Percentiles rank a stretch among this genome's conserved stretches.
phyloP scores from a whole-genome alignment of 352 stramenopile genomes.

The Globisporangium okanoganense region DNA sequence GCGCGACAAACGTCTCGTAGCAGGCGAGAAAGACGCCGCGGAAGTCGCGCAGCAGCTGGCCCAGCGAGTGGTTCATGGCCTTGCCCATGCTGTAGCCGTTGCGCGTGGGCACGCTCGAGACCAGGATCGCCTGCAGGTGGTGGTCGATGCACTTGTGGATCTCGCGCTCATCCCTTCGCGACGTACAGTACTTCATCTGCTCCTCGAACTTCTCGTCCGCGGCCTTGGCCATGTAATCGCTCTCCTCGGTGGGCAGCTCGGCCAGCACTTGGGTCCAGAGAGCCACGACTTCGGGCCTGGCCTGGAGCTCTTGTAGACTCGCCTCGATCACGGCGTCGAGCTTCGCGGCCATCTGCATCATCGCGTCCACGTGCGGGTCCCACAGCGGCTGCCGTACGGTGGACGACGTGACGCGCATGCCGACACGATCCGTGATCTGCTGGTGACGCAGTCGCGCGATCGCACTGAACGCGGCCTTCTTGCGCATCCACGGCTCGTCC shows the following conservation, averaged over 20 bases:
- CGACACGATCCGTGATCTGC: constrained; percentile 22
- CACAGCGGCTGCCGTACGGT: constrained; percentile 1
- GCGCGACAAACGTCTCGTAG: constrained; percentile 28
- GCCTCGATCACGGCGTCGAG: constrained; percentile 34
- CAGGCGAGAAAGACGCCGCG: constrained; percentile 38
- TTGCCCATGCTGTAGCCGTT: constrained; percentile 40
- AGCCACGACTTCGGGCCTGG: constrained; percentile 3
- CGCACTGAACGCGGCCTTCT: constrained; percentile 7
- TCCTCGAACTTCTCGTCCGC: constrained; percentile 58
- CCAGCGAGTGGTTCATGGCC: constrained; percentile 46
- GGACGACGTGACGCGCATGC: constrained; percentile 2
- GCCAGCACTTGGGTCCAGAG: constrained; percentile 40
- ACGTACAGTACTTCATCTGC: constrained; percentile 50
- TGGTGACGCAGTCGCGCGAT: constrained; percentile 10
- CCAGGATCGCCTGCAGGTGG: constrained; percentile 42
- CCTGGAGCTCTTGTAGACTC: constrained; percentile 26
- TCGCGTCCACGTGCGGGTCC: constrained; percentile 6
- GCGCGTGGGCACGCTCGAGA: constrained; percentile 24
- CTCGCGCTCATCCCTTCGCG: constrained; percentile 27
- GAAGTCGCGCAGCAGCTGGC: constrained; percentile 48
- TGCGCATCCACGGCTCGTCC: constrained; percentile 11
- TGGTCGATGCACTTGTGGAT: constrained; percentile 27
- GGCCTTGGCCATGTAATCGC: constrained; percentile 45
- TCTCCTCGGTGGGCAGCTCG: constrained; percentile 36
- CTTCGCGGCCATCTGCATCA: constrained; percentile 35